Conservation (phyloP, 2,329 filamentous ascomycete species). For the Penicillium frequentans region DNA sequence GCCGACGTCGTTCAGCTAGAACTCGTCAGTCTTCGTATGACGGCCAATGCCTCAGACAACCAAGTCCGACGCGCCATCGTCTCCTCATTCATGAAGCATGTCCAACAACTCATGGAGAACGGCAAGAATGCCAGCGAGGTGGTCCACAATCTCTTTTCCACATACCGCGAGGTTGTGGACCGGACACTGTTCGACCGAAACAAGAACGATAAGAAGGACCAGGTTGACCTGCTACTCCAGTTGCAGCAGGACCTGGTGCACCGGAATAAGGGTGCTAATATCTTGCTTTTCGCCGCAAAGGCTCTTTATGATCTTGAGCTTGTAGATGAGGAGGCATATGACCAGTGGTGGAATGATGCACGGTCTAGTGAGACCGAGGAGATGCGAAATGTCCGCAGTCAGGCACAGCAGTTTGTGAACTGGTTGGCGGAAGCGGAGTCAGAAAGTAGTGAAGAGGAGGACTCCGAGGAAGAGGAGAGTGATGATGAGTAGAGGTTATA, state of each 20-base stretch:
- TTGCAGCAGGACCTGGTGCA: conserved; percentile 77
- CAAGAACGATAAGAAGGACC: conserved; percentile 60
- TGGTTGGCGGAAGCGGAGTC: conserved; percentile 77
- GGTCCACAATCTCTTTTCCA: conserved; percentile 62
- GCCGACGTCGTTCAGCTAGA: conserved; percentile 90
- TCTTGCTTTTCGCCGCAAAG: conserved; percentile 78
- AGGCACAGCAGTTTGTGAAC: conserved; percentile 77
- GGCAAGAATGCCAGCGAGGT: conserved; percentile 63
- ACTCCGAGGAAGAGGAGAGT: conserved; percentile 36
- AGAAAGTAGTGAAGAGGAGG: conserved; percentile 53
- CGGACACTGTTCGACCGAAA: conserved; percentile 60
- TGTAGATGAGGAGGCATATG: conserved; percentile 83
- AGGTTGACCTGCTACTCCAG: conserved; percentile 80
- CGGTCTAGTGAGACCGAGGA: conserved; percentile 66
- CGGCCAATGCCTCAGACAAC: conserved; percentile 83
- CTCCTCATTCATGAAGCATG: conserved; percentile 78
- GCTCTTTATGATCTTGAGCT: conserved; percentile 83
- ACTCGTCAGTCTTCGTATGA: conserved; percentile 88
- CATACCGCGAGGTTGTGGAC: conserved; percentile 62
- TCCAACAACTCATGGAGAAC: conserved; percentile 66
- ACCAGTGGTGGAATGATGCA: conserved; percentile 83
- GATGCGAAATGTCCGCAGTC: conserved; percentile 69
- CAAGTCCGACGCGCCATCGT: conserved; percentile 86
- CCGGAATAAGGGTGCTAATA: conserved; percentile 61
- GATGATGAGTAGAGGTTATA: conserved; percentile 7